Percentiles rank a stretch among this genome's conserved stretches.
phyloP scores from a whole-genome alignment of 129 eudicot species.

The Helichrysum umbraculigerum region DNA sequence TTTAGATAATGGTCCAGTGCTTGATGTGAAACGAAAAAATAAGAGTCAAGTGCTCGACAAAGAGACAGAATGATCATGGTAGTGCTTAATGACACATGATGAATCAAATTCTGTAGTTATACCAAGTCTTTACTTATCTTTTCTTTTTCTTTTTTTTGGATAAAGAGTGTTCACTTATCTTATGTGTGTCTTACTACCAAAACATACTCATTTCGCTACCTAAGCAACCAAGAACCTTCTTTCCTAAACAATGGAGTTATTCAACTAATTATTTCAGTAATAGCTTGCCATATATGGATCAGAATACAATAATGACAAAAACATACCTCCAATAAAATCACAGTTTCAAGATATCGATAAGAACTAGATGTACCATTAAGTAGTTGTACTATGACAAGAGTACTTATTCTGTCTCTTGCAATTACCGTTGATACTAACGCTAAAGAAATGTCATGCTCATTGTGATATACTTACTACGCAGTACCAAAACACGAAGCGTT shows the following conservation, averaged over 20 bases:
- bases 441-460: neutral
- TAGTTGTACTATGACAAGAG: slow-evolving; percentile 11
- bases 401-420: neutral
- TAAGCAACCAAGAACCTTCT: slow-evolving; percentile 22
- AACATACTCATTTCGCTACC: neutral
- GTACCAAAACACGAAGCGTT: slow-evolving; percentile 4
- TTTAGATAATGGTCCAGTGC: slow-evolving; percentile 5
- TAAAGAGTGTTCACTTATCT: neutral
- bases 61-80: slow-evolving; percentile 11
- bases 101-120: slow-evolving; percentile 6
- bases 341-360: neutral
- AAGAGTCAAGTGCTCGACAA: slow-evolving; percentile 15
- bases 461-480: slow-evolving; percentile 2
- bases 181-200: slow-evolving; percentile 1
- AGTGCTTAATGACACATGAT: slow-evolving; percentile 26
- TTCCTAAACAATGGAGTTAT: neutral
- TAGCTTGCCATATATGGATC: neutral
- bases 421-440: slow-evolving; percentile 1
- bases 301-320: slow-evolving; percentile 11
- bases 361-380: slow-evolving; percentile 7
- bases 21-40: slow-evolving; percentile 15
- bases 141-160: too few relatives aligned
- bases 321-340: neutral
- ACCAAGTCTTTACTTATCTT: slow-evolving; percentile 4
- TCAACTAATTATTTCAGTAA: slow-evolving; percentile 2